Conservation (phyloP, 2,329 filamentous ascomycete species). For the Monilinia aucupariae region DNA sequence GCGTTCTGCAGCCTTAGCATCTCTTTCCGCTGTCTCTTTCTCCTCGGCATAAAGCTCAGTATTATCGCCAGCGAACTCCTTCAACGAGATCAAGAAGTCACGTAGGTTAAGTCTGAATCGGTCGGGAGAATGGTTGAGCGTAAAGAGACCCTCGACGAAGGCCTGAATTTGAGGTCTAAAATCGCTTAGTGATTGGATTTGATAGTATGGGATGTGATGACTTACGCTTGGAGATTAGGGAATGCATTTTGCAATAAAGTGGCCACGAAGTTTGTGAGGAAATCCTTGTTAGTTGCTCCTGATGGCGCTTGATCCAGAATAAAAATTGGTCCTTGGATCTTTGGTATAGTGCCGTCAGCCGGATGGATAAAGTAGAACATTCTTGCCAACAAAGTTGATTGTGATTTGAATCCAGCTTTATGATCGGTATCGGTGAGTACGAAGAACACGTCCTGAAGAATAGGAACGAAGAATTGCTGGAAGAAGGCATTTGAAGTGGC, state of each 20-base stretch:
- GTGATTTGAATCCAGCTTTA: slow-evolving; percentile 98
- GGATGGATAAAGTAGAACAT: slow-evolving; percentile 95
- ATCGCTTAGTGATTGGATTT: slow-evolving; percentile 36
- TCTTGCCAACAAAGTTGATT: slow-evolving; percentile 85
- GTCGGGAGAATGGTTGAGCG: slow-evolving; percentile 79
- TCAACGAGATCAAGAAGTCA: slow-evolving; percentile 94
- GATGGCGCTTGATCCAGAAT: slow-evolving; percentile 71
- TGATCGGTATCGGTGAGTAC: slow-evolving; percentile 96
- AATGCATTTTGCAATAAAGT: slow-evolving; percentile 84
- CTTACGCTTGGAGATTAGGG: slow-evolving; percentile 84
- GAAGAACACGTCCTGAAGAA: slow-evolving; percentile 97
- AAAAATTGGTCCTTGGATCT: slow-evolving; percentile 91
- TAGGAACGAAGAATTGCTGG: slow-evolving; percentile 93
- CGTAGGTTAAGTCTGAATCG: slow-evolving; percentile 94
- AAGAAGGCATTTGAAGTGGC: slow-evolving; percentile 92
- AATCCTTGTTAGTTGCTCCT: slow-evolving; percentile 86
- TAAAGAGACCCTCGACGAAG: slow-evolving; percentile 87
- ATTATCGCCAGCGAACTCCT: slow-evolving; percentile 95
- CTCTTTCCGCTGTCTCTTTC: slow-evolving; percentile 83
- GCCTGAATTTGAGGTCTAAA: slow-evolving; percentile 74
- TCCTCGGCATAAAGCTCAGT: slow-evolving; percentile 90
- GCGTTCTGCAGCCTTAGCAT: slow-evolving; percentile 81
- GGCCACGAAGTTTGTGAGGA: slow-evolving; percentile 81
- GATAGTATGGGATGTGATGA: slow-evolving; percentile 26
- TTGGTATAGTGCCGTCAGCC: slow-evolving; percentile 61